Percentiles rank a stretch among this genome's conserved stretches.
These are phyloP conservation scores for Trypanosoma platydactyli DNA, from an alignment of 208 protist species.

Conservation along the genomic window DNA sequence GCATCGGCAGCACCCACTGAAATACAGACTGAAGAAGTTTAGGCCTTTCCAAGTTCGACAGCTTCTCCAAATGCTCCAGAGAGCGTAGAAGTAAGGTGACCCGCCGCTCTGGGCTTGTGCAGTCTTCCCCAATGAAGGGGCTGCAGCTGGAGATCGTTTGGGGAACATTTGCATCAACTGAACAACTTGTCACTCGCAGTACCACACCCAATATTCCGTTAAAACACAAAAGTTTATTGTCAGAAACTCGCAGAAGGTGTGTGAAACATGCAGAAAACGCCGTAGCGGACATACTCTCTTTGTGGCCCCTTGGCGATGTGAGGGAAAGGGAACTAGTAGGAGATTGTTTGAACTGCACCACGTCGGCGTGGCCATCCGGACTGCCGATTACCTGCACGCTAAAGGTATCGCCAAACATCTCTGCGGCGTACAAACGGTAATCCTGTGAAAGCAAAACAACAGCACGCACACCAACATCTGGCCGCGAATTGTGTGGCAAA, in stretches of 20 bases:
- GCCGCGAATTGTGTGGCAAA: constrained; percentile 8
- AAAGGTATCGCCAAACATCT: constrained; percentile 36
- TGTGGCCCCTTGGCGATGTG: too few species aligned
- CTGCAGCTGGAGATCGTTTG: not conserved
- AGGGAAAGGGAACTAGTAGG: not conserved
- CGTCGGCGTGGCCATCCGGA: not conserved
- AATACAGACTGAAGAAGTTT: constrained; percentile 43
- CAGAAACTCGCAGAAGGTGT: constrained; percentile 20
- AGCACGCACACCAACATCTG: constrained; percentile 12
- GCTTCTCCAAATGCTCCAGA: constrained; percentile 29
- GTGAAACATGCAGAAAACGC: constrained; percentile 3
- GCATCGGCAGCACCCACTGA: constrained; percentile 43
- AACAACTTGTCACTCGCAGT: constrained; percentile 16
- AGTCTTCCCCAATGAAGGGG: not conserved
- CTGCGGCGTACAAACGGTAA: constrained; percentile 41
- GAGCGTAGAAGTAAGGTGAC: constrained; percentile 20
- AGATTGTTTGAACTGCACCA: constrained; percentile 15
- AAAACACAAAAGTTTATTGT: constrained; percentile 19
- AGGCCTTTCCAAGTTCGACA: constrained; percentile 18
- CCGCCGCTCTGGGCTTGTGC: constrained; percentile 16
- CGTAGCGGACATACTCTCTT: not conserved
- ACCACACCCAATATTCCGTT: constrained; percentile 27
- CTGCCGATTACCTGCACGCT: constrained; percentile 6
- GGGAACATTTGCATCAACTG: constrained; percentile 13
- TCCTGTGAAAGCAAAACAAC: constrained; percentile 40